A percentile compares a stretch with the other conserved stretches of the same genome.
phyloP scores from a whole-genome alignment of 1,284 basidiomycete species.

The Ceratobasidium sp. region DNA sequence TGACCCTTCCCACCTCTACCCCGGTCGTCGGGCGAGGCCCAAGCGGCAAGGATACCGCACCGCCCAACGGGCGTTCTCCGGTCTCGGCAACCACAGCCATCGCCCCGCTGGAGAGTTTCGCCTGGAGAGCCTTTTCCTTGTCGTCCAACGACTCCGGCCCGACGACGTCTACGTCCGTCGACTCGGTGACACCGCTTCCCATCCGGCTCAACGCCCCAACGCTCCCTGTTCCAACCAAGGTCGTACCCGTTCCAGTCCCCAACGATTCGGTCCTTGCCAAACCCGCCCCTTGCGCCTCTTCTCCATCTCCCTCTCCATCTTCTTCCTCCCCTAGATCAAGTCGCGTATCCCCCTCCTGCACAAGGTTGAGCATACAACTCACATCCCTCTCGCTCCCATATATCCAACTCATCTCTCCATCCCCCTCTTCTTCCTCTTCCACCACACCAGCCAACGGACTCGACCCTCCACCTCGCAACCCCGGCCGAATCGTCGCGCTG shows the following conservation, averaged over 20 bases:
- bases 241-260: constrained; percentile 7
- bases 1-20: neutral
- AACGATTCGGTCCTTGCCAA: constrained; percentile 29
- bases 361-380: constrained; percentile 20
- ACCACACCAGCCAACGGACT: constrained; percentile 19
- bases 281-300: neutral
- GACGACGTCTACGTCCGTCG: constrained; percentile 25
- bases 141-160: constrained; percentile 5
- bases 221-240: constrained; percentile 26
- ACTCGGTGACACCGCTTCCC: constrained; percentile 12
- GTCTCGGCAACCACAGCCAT: neutral
- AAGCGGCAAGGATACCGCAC: constrained; percentile 11
- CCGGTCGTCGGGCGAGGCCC: neutral
- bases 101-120: neutral
- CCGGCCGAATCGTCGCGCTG: constrained; percentile 38
- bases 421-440: constrained; percentile 27
- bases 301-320: neutral
- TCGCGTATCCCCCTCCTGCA: neutral
- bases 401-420: constrained; percentile 23
- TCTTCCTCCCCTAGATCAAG: neutral
- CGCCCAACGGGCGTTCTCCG: neutral
- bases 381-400: constrained; percentile 30
- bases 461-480: constrained; percentile 20
- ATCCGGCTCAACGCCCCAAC: constrained; percentile 20
- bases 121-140: neutral